phyloP scores from a whole-genome alignment of 352 stramenopile species.

The Pythium rishiriense region DNA sequence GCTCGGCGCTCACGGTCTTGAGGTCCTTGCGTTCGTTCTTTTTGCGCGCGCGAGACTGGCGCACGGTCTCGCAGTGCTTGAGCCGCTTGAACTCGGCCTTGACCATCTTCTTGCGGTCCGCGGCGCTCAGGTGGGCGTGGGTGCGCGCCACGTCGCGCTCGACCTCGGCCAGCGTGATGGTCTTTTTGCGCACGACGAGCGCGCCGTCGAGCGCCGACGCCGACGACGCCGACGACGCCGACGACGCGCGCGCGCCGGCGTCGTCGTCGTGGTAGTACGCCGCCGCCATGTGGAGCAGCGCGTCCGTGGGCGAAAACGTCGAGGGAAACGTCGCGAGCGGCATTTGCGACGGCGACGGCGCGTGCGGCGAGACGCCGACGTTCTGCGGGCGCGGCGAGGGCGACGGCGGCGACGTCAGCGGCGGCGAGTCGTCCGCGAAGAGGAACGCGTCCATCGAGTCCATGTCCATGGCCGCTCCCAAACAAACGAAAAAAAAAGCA shows the following conservation, averaged over 20 bases:
- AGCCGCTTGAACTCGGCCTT: constrained; percentile 74
- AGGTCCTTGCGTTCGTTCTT: constrained; percentile 66
- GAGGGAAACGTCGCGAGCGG: constrained; percentile 21
- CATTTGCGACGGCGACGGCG: constrained; percentile 40
- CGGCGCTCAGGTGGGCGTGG: constrained; percentile 41
- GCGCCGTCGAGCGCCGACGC: neutral
- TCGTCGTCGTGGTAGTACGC: neutral
- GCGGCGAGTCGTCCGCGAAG: constrained; percentile 24
- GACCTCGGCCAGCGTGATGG: constrained; percentile 61
- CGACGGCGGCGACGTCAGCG: constrained; percentile 34
- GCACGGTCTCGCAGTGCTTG: constrained; percentile 79
- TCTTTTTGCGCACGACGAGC: constrained; percentile 30
- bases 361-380: constrained; percentile 32
- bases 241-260: neutral
- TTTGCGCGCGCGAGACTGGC: constrained; percentile 76
- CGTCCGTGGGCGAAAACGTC: constrained; percentile 20
- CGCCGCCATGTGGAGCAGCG: constrained; percentile 25
- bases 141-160: constrained; percentile 52
- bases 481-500: too few species aligned
- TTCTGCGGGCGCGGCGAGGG: constrained; percentile 28
- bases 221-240: neutral
- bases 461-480: constrained; percentile 12
- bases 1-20: constrained; percentile 52
- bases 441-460: constrained; percentile 29
- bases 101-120: constrained; percentile 50